Conservation (phyloP, 2,329 filamentous ascomycete species). For the Claviceps fusiformis region DNA sequence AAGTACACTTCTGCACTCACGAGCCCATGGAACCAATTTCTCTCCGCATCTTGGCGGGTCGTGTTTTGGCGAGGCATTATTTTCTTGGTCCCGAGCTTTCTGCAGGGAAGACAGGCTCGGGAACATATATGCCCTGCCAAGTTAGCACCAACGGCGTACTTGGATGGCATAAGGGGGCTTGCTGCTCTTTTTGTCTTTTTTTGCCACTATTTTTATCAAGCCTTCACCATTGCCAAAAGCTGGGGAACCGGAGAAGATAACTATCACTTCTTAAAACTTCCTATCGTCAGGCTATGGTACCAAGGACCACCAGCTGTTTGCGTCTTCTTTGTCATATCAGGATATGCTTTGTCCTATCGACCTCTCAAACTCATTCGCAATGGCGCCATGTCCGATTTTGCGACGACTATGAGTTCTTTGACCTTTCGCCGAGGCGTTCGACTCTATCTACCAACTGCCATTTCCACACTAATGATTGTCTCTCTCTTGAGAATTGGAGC, state of each 20-base stretch:
- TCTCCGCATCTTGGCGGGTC: slow-evolving; percentile 23
- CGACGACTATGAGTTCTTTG: slow-evolving; percentile 33
- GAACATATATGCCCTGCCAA: slow-evolving; percentile 27
- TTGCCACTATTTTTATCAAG: slow-evolving; percentile 42
- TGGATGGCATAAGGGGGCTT: slow-evolving; percentile 44
- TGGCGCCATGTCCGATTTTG: slow-evolving; percentile 25
- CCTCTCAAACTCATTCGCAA: slow-evolving; percentile 32
- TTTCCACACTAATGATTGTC: slow-evolving; percentile 35
- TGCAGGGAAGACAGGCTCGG: slow-evolving; percentile 29
- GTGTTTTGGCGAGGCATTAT: slow-evolving; percentile 24
- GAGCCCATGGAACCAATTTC: slow-evolving; percentile 15
- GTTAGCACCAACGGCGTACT: slow-evolving; percentile 40
- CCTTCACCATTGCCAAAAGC: slow-evolving; percentile 36
- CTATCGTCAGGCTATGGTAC: slow-evolving; percentile 39
- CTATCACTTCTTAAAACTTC: slow-evolving; percentile 35
- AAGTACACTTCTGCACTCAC: slow-evolving; percentile 15
- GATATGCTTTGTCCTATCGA: slow-evolving; percentile 44
- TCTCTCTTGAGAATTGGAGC: slow-evolving; percentile 29
- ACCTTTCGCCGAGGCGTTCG: slow-evolving; percentile 38
- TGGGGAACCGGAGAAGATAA: slow-evolving; percentile 32
- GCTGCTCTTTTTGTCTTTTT: slow-evolving; percentile 43
- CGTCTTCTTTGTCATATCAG: slow-evolving; percentile 49
- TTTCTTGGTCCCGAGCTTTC: slow-evolving; percentile 40
- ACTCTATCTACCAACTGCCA: slow-evolving; percentile 35
- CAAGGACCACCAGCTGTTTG: slow-evolving; percentile 43